These are phyloP conservation scores for Benincasa hispida DNA, from an alignment of 306 rosid genomes.

Conservation along the genomic window DNA sequence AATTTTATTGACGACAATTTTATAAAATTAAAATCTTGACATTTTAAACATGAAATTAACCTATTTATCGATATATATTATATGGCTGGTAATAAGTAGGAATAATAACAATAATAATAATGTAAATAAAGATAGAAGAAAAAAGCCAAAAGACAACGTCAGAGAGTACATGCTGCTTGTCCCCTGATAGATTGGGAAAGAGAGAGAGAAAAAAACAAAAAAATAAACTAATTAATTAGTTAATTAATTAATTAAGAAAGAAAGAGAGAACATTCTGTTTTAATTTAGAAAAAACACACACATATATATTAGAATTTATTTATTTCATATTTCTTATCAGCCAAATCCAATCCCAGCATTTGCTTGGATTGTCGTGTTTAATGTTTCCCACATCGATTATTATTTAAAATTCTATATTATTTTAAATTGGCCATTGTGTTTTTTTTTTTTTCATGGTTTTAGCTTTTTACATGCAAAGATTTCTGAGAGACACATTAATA, in stretches of 20 bases:
- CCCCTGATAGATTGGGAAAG: constrained; percentile 19
- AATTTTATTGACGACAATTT: no score
- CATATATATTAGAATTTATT: no score
- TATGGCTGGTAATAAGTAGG: neutral
- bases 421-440: neutral
- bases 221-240: no score
- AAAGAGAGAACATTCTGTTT: no score
- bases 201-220: neutral
- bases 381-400: neutral
- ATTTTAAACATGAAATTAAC: no score
- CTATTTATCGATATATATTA: neutral
- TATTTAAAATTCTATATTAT: neutral
- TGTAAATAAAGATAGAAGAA: constrained; percentile 13
- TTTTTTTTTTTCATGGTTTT: neutral
- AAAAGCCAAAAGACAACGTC: constrained; percentile 30
- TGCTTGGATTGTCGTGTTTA: constrained; percentile 2
- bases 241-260: no score
- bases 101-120: neutral
- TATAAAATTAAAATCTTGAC: no score
- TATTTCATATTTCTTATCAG: neutral
- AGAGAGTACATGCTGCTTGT: constrained; percentile 45
- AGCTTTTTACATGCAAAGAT: neutral
- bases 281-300: no score
- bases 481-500: no score
- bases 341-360: neutral